phyloP scores from a whole-genome alignment of 768 basidiomycete species.

The Flagelloscypha sp. region DNA sequence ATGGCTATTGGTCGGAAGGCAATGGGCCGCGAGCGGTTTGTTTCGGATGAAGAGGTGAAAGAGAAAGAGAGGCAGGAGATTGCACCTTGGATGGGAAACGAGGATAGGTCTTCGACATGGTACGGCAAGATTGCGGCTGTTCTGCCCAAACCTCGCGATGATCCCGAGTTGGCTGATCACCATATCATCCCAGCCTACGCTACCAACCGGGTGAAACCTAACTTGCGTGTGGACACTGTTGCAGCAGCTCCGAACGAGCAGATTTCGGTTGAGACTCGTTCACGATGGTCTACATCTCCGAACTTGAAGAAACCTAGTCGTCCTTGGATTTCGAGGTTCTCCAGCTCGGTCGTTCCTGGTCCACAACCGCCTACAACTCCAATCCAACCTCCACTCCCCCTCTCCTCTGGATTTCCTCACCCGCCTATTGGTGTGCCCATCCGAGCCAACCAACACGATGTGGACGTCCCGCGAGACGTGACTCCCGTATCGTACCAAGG shows the following conservation, averaged over 20 bases:
- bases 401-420: constrained; percentile 1
- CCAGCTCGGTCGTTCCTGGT: too few species aligned
- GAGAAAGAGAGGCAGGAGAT: constrained; percentile 12
- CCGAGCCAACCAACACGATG: constrained; percentile 21
- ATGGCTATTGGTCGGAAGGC: constrained; percentile 38
- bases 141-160: too few species aligned
- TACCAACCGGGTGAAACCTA: too few species aligned
- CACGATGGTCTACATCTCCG: constrained; percentile 34
- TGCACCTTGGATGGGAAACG: constrained; percentile 10
- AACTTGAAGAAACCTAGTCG: too few species aligned
- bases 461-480: constrained; percentile 5
- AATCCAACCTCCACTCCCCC: too few species aligned
- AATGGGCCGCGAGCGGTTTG: constrained; percentile 21
- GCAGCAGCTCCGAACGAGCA: too few species aligned
- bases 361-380: too few species aligned
- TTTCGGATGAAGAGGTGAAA: constrained; percentile 16
- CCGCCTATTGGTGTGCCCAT: constrained; percentile 15
- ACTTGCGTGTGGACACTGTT: too few species aligned
- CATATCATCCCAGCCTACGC: too few species aligned
- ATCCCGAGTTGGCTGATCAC: too few species aligned
- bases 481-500: constrained; percentile 15
- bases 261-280: too few species aligned
- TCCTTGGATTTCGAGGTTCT: too few species aligned
- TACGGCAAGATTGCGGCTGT: constrained; percentile 25
- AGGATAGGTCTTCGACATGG: constrained; percentile 20